Evolutionary conservation across 176 grass and related monocot genomes (phyloP).

Genomic region (Avena insularis): DNA sequence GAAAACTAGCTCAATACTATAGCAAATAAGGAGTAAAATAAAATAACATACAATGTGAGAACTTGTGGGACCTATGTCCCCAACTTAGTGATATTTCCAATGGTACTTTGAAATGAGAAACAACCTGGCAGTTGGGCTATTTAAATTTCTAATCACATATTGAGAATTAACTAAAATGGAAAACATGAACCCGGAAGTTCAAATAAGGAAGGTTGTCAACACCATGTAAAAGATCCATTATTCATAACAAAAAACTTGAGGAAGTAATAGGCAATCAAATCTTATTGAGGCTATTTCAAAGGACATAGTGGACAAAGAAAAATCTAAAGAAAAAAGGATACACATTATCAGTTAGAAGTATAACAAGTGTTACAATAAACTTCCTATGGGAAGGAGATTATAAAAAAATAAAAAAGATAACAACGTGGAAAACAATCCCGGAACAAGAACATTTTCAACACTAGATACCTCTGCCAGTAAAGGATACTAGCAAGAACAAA

Average conservation of each 20-base stretch:
- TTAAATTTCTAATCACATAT: background rate
- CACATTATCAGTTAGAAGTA: background rate
- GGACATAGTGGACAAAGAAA: constrained; percentile 5
- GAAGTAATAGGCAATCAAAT: constrained; percentile 1
- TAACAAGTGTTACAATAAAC: background rate
- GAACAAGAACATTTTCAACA: background rate
- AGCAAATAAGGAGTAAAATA: background rate
- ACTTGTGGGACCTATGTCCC: background rate
- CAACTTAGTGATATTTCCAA: background rate
- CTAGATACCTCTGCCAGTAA: background rate
- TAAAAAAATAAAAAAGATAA: background rate
- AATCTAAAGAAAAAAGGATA: background rate
- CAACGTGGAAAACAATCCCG: background rate
- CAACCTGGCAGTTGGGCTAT: background rate
- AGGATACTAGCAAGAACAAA: background rate
- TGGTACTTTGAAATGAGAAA: background rate
- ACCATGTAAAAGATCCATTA: background rate
- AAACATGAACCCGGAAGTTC: background rate
- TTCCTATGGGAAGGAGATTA: constrained; percentile 10
- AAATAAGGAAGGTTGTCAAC: constrained; percentile 15
- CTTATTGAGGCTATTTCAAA: constrained; percentile 17
- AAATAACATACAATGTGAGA: background rate
- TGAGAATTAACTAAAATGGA: background rate
- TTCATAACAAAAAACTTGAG: background rate
- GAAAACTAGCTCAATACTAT: background rate